Percentiles rank a stretch among this genome's conserved stretches.
Conservation (phyloP, 441 rosid genomes). For the Macaranga tanarius region DNA sequence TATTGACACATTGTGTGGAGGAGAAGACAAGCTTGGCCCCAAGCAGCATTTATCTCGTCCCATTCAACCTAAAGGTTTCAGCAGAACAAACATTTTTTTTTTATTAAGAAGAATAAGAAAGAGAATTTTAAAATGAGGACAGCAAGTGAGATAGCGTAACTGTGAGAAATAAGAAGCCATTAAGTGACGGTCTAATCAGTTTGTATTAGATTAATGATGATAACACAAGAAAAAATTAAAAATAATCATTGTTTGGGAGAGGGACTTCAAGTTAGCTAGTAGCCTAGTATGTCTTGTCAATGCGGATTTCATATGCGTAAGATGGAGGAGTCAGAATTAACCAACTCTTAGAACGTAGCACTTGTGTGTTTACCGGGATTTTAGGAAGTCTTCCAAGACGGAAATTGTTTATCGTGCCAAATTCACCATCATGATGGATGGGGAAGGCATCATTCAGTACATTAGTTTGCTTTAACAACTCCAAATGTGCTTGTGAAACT, state of each 20-base stretch:
- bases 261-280: conserved; percentile 3
- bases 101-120: neutral
- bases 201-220: neutral
- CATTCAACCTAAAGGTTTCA: conserved; percentile 77
- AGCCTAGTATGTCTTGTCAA: neutral
- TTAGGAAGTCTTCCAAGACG: conserved; percentile 97
- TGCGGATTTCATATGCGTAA: neutral
- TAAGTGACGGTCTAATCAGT: neutral
- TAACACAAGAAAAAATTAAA: neutral
- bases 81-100: conserved; percentile 3
- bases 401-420: conserved; percentile 97
- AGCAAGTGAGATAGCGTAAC: neutral
- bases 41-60: conserved; percentile 99
- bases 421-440: conserved; percentile 92
- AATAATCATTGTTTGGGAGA: neutral
- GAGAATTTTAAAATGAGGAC: too few relatives aligned
- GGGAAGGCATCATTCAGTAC: conserved; percentile 94
- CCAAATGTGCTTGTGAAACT: conserved; percentile 96
- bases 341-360: neutral
- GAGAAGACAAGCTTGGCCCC: conserved; percentile 99
- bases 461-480: conserved; percentile 81
- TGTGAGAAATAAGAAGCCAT: neutral
- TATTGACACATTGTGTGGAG: conserved; percentile 96
- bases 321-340: conserved; percentile 4
- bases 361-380: conserved; percentile 54